Evolutionary conservation across 75 land plant genomes (phyloP).

Genomic region (Pinus albicaulis): DNA sequence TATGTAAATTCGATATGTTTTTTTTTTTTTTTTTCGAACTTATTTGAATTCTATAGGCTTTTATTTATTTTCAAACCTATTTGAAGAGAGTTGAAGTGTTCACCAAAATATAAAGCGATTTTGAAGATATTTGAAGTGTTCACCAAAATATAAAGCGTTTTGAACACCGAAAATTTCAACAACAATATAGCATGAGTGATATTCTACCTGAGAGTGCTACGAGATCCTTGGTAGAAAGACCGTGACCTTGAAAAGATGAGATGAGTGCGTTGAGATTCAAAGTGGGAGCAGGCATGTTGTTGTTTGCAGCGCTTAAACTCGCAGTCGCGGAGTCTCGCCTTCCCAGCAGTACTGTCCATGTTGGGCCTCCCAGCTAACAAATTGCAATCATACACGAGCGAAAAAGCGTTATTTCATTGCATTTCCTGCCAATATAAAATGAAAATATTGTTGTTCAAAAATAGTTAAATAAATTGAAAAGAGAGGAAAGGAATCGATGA

Average conservation of each 20-base stretch:
- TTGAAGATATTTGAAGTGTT: too few species aligned
- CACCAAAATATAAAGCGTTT: too few species aligned
- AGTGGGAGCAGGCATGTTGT: conserved; percentile 9
- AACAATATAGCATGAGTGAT: neutral
- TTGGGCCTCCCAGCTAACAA: conserved; percentile 29
- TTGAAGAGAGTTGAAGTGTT: too few species aligned
- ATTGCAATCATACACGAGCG: neutral
- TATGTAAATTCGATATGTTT: too few species aligned
- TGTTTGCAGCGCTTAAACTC: conserved; percentile 15
- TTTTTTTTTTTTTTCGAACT: too few species aligned
- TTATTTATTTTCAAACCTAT: too few species aligned
- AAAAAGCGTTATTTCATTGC: neutral
- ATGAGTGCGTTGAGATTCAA: conserved; percentile 9
- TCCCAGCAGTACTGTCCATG: conserved; percentile 32
- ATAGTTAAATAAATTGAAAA: neutral
- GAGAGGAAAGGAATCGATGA: neutral
- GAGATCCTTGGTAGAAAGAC: conserved; percentile 20
- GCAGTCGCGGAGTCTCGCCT: conserved; percentile 31
- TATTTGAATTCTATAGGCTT: too few species aligned
- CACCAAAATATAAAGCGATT: too few species aligned
- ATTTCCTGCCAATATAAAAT: neutral
- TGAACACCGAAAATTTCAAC: too few species aligned
- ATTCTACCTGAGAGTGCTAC: conserved; percentile 25
- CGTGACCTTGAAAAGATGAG: conserved; percentile 5
- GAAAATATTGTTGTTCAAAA: too few species aligned